phyloP scores from a whole-genome alignment of 2,329 filamentous ascomycete species.

The Ceratocystis destructans region DNA sequence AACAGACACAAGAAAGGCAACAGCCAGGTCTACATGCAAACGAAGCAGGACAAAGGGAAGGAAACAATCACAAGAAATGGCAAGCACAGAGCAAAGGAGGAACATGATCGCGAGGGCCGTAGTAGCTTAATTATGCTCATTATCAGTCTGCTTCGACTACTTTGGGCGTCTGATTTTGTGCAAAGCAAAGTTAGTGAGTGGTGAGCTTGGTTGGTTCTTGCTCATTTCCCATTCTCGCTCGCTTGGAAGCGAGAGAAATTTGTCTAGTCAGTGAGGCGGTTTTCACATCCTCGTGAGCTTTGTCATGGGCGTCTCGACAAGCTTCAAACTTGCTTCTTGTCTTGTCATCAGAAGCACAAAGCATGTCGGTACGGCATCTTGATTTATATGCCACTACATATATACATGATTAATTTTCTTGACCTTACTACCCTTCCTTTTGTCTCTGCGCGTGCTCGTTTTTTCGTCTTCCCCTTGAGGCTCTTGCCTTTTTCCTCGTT shows the following conservation, averaged over 20 bases:
- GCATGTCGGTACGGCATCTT: too few species aligned
- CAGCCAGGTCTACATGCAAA: not conserved
- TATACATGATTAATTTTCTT: too few species aligned
- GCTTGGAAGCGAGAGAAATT: not conserved
- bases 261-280: too few species aligned
- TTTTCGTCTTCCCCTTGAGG: not conserved
- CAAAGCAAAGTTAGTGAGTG: not conserved
- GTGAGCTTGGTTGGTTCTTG: not conserved
- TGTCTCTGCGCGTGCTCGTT: not conserved
- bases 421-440: not conserved
- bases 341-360: too few species aligned
- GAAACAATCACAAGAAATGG: not conserved
- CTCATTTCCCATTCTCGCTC: constrained; percentile 8
- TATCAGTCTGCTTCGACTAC: not conserved
- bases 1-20: not conserved
- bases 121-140: not conserved
- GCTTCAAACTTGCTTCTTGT: too few species aligned
- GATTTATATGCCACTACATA: too few species aligned
- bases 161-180: not conserved
- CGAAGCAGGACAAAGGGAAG: not conserved
- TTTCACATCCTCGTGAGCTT: too few species aligned
- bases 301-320: too few species aligned
- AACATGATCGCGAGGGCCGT: too few species aligned
- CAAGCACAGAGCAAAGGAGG: not conserved
- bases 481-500: not conserved